phyloP scores from a whole-genome alignment of 1,284 basidiomycete genomes.

The Xanthoconium separans region DNA sequence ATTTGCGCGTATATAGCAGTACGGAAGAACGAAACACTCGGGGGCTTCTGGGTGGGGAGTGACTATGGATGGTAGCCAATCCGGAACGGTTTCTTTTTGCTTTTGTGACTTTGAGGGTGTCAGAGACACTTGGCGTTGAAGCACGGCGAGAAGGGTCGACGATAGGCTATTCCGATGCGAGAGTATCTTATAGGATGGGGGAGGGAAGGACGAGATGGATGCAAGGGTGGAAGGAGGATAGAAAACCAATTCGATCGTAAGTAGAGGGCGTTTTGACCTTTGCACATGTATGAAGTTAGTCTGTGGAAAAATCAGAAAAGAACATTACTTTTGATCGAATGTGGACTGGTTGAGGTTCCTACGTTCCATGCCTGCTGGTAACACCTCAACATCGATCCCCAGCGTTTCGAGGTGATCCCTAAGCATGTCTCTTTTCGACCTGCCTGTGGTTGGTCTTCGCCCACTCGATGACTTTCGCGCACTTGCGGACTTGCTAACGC shows the following conservation, averaged over 20 bases:
- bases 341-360: slow-evolving; percentile 73
- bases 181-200: slow-evolving; percentile 44
- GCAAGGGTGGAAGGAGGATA: slow-evolving; percentile 48
- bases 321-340: slow-evolving; percentile 72
- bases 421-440: slow-evolving; percentile 54
- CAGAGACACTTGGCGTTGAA: slow-evolving; percentile 43
- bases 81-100: slow-evolving; percentile 42
- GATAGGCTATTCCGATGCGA: slow-evolving; percentile 62
- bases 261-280: slow-evolving; percentile 68
- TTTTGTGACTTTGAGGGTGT: slow-evolving; percentile 24
- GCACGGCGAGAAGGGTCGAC: slow-evolving; percentile 47
- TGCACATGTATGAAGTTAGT: slow-evolving; percentile 10
- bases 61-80: slow-evolving; percentile 57
- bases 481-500: slow-evolving; percentile 18
- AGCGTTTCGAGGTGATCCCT: slow-evolving; percentile 62
- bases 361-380: slow-evolving; percentile 83
- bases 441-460: slow-evolving; percentile 18
- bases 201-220: slow-evolving; percentile 37
- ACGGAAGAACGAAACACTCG: slow-evolving; percentile 52
- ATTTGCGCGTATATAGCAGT: slow-evolving; percentile 56
- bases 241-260: slow-evolving; percentile 74
- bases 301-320: slow-evolving; percentile 10
- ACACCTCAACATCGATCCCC: slow-evolving; percentile 72
- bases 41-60: slow-evolving; percentile 53
- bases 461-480: slow-evolving; percentile 8